A percentile compares a stretch with the other conserved stretches of the same genome.
These are phyloP conservation scores for Blastosporella zonata DNA, from an alignment of 1,284 basidiomycete species.

Conservation along the genomic window DNA sequence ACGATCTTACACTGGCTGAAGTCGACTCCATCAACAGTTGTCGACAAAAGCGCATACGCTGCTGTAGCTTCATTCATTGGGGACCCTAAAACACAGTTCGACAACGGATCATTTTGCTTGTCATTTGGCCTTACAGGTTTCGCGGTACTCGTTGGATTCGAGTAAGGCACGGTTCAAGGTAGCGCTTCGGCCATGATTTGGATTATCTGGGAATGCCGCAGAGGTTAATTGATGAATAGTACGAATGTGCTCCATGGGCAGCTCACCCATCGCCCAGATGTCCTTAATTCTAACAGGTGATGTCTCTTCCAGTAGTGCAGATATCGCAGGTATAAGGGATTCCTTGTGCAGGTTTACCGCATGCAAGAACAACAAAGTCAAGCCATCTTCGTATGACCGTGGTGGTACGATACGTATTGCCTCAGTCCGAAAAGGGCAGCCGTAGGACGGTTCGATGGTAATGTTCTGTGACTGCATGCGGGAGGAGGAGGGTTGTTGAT, in stretches of 20 bases:
- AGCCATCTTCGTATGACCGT: not conserved
- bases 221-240: too few relatives aligned
- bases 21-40: not conserved
- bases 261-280: not conserved
- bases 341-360: conserved; percentile 2
- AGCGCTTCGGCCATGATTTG: conserved; percentile 4
- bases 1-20: not conserved
- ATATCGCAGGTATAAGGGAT: not conserved
- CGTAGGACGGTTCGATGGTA: not conserved
- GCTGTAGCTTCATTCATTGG: not conserved
- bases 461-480: too few relatives aligned
- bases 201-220: not conserved
- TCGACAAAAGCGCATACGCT: not conserved
- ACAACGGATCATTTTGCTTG: not conserved
- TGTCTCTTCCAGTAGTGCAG: not conserved
- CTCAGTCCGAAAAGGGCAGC: conserved; percentile 2
- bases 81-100: not conserved
- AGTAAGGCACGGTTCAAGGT: not conserved
- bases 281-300: not conserved
- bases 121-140: not conserved
- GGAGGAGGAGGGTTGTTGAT: too few relatives aligned
- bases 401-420: not conserved
- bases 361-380: conserved; percentile 2
- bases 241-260: not conserved
- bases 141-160: not conserved